Evolutionary conservation across 176 grass and related monocot species (phyloP), one percentile per base, ranked within the genome.

Genomic region (Bromus sterilis): DNA sequence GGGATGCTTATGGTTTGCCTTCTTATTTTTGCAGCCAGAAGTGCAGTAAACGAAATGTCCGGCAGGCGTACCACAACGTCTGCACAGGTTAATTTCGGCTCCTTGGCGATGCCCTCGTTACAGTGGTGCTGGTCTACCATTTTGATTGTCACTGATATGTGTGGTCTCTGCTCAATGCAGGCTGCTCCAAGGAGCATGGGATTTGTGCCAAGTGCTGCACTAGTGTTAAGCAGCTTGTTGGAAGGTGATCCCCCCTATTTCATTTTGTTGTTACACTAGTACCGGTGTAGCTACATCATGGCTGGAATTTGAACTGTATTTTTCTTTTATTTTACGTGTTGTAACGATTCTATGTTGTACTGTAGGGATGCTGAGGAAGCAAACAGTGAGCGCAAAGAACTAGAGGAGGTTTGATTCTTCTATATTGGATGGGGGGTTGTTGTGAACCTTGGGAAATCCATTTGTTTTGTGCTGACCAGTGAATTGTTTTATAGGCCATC

Each of bases 161-260:
- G 56, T 16, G 72, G 16, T 31, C 1, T 62, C 9, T 85, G 20
- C 26, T 71, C 46, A 49, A 67, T 89, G 32, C 77, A 98, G 92
- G 74, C 81, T 98, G 95, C 82, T 94, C 95, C 40, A 94, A 94
- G 78, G 76, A 91, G 56, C 92, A 87, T 44, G 88, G 88, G 21
- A 78, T 94, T 70, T 98, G 95, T 69, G 84, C 95, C 11, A 98
- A 98, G 66, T 98, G 95, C 75, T 89, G 90, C 82, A 85, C 74
- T 25, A 25, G 0, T 75, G 87, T 83, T 58, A 87, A 60, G 7
- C 43, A 84, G 25, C 93, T 89, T 75, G 86, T 98, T 9, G 95
- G 92, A 86, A 94, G 90, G 95, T 98, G 61, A 76, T 78, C 76
- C 56, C 5, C 64, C 9, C 36, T 75, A 11, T 11, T 64, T 80